phyloP scores from a whole-genome alignment of 805 yeast species.

The Tetrapisispora nanseiensis region DNA sequence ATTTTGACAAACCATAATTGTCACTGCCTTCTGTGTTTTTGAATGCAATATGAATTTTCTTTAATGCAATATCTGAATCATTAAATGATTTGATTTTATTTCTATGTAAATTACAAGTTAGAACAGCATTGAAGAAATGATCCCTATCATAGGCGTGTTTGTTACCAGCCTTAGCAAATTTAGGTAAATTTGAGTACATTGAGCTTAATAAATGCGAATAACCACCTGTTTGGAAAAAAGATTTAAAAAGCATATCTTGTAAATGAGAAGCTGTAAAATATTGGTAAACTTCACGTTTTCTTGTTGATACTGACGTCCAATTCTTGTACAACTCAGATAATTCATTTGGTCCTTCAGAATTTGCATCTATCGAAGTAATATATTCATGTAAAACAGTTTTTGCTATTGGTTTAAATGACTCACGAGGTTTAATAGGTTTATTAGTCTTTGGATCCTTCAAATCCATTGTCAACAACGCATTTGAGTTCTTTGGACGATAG shows the following conservation, averaged over 20 bases:
- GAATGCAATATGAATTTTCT: conserved; percentile 19
- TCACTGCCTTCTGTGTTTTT: conserved; percentile 10
- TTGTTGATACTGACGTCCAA: conserved; percentile 19
- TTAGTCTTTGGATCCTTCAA: conserved; percentile 30
- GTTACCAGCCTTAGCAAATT: conserved; percentile 17
- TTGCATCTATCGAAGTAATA: conserved; percentile 14
- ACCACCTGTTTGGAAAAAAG: conserved; percentile 20
- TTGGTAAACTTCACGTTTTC: conserved; percentile 20
- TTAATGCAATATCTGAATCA: conserved; percentile 12
- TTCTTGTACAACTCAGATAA: conserved; percentile 17
- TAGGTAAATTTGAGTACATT: conserved; percentile 11
- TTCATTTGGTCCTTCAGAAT: conserved; percentile 9
- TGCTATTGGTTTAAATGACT: conserved; percentile 26
- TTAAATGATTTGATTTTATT: conserved; percentile 9
- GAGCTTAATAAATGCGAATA: conserved; percentile 15
- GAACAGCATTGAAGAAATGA: conserved; percentile 20
- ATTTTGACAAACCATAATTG: conserved; percentile 18
- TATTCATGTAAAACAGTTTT: conserved; percentile 18
- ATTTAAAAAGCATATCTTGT: conserved; percentile 17
- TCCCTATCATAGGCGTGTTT: conserved; percentile 18
- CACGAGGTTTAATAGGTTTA: conserved; percentile 27
- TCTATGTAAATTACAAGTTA: conserved; percentile 25
- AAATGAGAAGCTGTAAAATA: conserved; percentile 18
- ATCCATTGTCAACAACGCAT: conserved; percentile 32
- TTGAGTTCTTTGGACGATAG: conserved; percentile 34